Conservation (phyloP, 176 grass and related monocot genomes). For the Rhynchospora tenuis region DNA sequence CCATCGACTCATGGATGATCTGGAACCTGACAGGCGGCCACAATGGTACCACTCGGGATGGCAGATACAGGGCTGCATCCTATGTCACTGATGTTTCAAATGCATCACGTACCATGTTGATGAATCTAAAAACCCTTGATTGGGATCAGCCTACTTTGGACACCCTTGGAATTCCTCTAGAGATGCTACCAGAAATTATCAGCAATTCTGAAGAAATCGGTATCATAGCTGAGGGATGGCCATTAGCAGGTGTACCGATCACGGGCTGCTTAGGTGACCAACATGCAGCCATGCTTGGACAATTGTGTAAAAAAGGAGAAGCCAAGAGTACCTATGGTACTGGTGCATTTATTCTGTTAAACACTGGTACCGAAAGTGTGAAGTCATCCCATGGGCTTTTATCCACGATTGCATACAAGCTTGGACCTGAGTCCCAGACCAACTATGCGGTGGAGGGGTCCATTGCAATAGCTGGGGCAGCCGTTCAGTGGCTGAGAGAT, state of each 20-base stretch:
- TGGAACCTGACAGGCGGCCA: conserved; percentile 89
- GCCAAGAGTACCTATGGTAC: conserved; percentile 93
- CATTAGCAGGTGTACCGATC: conserved; percentile 58
- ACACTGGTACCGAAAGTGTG: conserved; percentile 67
- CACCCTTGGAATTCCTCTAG: conserved; percentile 40
- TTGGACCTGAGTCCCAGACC: conserved; percentile 43
- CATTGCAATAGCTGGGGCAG: conserved; percentile 92
- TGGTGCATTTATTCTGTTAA: conserved; percentile 93
- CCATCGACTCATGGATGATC: conserved; percentile 89
- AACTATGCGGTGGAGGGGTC: conserved; percentile 92
- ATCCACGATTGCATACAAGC: conserved; percentile 77
- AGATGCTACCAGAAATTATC: conserved; percentile 81
- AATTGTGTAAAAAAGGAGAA: conserved; percentile 78
- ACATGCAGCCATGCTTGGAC: conserved; percentile 80
- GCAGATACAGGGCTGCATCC: conserved; percentile 35
- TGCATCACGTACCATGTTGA: conserved; percentile 89
- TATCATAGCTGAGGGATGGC: conserved; percentile 44
- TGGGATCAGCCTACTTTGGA: conserved; percentile 68
- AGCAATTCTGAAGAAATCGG: conserved; percentile 80
- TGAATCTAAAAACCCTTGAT: conserved; percentile 77
- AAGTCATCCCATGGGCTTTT: conserved; percentile 65
- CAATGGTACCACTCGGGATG: conserved; percentile 23
- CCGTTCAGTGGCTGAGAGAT: conserved; percentile 91
- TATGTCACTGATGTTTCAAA: conserved; percentile 94
- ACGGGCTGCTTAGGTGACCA: conserved; percentile 79